Conservation (phyloP, 2,329 filamentous ascomycete genomes). For the Cordyceps cateniannulata region DNA sequence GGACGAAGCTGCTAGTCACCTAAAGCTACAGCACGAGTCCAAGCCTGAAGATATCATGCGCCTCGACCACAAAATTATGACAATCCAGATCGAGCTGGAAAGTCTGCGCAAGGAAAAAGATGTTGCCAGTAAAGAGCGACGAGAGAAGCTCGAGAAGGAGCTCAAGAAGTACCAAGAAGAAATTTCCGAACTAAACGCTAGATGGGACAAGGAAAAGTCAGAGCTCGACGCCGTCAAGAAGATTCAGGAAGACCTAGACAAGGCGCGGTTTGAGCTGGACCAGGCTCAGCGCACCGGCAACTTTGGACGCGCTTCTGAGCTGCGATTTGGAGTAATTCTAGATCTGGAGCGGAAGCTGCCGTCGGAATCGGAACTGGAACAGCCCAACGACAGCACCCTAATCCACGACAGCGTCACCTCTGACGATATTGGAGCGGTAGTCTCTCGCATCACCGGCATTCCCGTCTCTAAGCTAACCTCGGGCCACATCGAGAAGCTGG, state of each 20-base stretch:
- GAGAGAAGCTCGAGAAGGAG: constrained; percentile 75
- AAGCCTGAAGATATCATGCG: constrained; percentile 93
- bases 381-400: constrained; percentile 45
- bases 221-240: constrained; percentile 85
- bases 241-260: constrained; percentile 82
- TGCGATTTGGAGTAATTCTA: constrained; percentile 84
- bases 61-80: constrained; percentile 92
- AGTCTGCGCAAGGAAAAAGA: constrained; percentile 92
- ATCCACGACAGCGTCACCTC: constrained; percentile 93
- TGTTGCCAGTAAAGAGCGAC: constrained; percentile 76
- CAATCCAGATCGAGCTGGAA: constrained; percentile 93
- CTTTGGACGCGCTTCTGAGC: constrained; percentile 83
- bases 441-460: constrained; percentile 86
- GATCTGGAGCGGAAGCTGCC: constrained; percentile 72
- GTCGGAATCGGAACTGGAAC: constrained; percentile 50
- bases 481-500: constrained; percentile 88
- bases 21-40: constrained; percentile 90
- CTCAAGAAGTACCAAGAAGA: constrained; percentile 74
- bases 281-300: constrained; percentile 81
- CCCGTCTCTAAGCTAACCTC: constrained; percentile 88
- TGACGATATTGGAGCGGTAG: constrained; percentile 89
- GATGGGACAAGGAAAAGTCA: constrained; percentile 83
- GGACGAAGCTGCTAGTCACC: constrained; percentile 86
- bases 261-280: constrained; percentile 77
- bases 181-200: constrained; percentile 64